Base-by-base conservation (phyloP, 768 basidiomycete species). In the Albatrellus ellisii region DNA sequence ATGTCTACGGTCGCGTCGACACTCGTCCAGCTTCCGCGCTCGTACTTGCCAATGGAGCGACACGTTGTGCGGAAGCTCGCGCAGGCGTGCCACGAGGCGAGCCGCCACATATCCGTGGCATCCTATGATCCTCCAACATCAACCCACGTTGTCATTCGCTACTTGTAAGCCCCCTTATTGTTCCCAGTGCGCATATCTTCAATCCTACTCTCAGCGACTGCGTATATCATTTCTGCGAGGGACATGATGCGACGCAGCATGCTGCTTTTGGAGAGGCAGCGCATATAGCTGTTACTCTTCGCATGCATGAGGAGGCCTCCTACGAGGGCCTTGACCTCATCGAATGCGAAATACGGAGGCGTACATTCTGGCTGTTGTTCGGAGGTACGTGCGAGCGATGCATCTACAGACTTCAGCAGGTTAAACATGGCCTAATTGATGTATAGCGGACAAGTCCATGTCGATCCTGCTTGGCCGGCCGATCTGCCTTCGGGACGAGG, bases 1-100 rank as follows among this genome's bases (percentile, higher is more conserved):
- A 84, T 91, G 79, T 83, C 80, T 11, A 86, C 86, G 8, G 75
- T 91, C 14, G 85, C 88, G 3, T 80, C 79, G 12, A 92, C 90
- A 1, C 67, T 92, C 9, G 83, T 89, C 4, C 90, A 92, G 60
- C 76, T 91, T 4, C 90, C 90, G 11, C 69, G 84, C 42, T 84
- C 82, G 2, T 92, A 89, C 61, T 68, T 94, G 41, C 86, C 87
- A 15, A 82, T 88, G 79, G 81, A 87, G 49, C 72, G 86, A 25
- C 67, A 77, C 9, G 77, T 85, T 28, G 87, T 91, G n/a, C 73
- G 84, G 37, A 84, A 79, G 58, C 67, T 94, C 28, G 86, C 87
- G 8, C 74, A 85, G 65, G 77, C 73, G 18, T 88, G 84, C 49
- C 74, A 84, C 56, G 78, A 86, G 59, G 86, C 86, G 28, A 85